Evolutionary conservation across 495 filamentous ascomycete genomes (phyloP).

Genomic region (Penicillium dipodomyicola): DNA sequence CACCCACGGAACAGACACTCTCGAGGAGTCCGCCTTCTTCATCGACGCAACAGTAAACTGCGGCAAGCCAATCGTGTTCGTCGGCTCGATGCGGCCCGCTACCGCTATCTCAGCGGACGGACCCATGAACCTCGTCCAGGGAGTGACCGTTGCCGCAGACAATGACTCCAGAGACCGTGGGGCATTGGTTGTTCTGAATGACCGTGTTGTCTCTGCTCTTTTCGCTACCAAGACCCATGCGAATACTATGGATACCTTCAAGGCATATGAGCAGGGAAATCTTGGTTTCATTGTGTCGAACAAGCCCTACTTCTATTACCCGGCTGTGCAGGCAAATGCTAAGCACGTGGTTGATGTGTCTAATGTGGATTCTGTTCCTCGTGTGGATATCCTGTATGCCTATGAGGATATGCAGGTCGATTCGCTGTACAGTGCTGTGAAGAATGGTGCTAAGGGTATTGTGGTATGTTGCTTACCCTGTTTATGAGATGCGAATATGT

Average conservation of each 20-base stretch:
- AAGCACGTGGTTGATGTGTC: conserved; percentile 38
- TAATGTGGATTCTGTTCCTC: conserved; percentile 32
- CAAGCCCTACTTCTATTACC: conserved; percentile 46
- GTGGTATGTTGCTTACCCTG: conserved; percentile 29
- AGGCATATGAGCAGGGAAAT: conserved; percentile 43
- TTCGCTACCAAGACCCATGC: conserved; percentile 53
- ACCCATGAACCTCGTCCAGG: conserved; percentile 49
- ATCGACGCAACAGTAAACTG: conserved; percentile 46
- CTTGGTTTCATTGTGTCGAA: conserved; percentile 47
- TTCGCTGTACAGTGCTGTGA: conserved; percentile 36
- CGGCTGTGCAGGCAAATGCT: conserved; percentile 34
- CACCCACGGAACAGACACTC: conserved; percentile 52
- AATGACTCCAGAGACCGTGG: conserved; percentile 36
- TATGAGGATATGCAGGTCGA: conserved; percentile 39
- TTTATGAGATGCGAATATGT: background rate
- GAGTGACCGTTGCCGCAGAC: conserved; percentile 44
- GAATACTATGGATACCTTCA: conserved; percentile 53
- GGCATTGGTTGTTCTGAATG: conserved; percentile 51
- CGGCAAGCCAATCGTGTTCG: conserved; percentile 47
- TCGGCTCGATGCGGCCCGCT: conserved; percentile 50
- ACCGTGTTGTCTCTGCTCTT: conserved; percentile 47
- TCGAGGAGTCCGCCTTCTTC: conserved; percentile 53
- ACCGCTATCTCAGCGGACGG: conserved; percentile 52
- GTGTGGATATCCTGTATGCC: conserved; percentile 44
- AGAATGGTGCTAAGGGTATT: conserved; percentile 42